Base-by-base conservation (phyloP, 2,329 filamentous ascomycete species). In the Xylaria sp. region DNA sequence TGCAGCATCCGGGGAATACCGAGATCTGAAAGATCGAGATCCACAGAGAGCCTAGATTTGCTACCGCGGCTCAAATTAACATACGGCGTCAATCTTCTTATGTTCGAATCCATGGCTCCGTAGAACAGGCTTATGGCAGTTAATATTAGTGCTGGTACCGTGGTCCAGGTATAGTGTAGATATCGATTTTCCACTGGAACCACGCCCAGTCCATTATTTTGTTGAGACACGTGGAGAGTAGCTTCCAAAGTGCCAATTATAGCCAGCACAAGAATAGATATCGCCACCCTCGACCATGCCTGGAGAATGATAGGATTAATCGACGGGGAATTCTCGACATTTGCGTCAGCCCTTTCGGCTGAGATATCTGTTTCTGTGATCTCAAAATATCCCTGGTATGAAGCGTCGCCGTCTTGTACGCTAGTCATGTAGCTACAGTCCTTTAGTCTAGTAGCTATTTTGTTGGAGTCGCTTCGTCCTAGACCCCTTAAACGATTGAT, bases 101-200 rank as follows among this genome's bases (percentile, higher is more conserved):
- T 42, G 28, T n/a, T 42, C 23, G 36, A 53, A 31, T 61, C 59
- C 2, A 61, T 33, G 40, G 46, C 28, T 17, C 48, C 59, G 23
- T 53, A 61, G 20, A 42, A 3, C 13, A 51, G 15, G 1, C 46
- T 15, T 31, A 23, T 42, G 33, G 5, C 2, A 13, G 59, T 53
- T 3, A 61, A 42, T 40, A 61, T 7, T 9, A 61, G 15, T 15
- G 59, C 46, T n/a, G 59, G 46, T 33, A 61, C 13, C 3, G 15
- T 31, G 23, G 59, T 61, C 59, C 59, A 61, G 33, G 46, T 13
- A 33, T 53, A 61, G 23, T 61, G 15, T 7, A 61, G 46, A 31
- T 61, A 61, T 42, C 20, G 17, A 28, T 5, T 6, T 1, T 36
- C 46, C 23, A 2, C 23, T 40, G 33, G 36, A 3, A 46, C 49